Evolutionary conservation across 257 asterid genomes (phyloP).

Genomic region (Oldenlandia corymbosa): DNA sequence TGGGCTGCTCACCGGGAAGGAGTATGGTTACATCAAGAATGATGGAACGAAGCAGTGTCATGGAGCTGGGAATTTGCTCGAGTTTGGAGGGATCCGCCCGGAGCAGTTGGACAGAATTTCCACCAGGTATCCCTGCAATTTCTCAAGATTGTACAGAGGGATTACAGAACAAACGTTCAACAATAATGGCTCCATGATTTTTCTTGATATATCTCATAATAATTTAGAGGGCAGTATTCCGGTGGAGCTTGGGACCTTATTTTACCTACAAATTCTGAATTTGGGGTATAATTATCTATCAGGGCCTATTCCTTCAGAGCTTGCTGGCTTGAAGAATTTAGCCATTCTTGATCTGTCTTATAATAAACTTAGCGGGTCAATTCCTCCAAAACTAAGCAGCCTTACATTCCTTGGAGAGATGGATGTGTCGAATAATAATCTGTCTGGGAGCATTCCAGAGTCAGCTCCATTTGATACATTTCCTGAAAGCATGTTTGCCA

Average conservation of each 20-base stretch:
- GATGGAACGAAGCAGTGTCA: slow-evolving; percentile 81
- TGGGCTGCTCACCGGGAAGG: slow-evolving; percentile 57
- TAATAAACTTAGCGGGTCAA: slow-evolving; percentile 59
- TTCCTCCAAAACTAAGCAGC: slow-evolving; percentile 61
- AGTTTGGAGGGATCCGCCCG: slow-evolving; percentile 81
- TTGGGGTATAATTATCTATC: slow-evolving; percentile 80
- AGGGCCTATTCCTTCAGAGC: slow-evolving; percentile 73
- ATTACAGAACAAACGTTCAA: slow-evolving; percentile 68
- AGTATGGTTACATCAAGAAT: slow-evolving; percentile 61
- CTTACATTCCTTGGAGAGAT: slow-evolving; percentile 66
- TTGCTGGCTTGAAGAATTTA: slow-evolving; percentile 58
- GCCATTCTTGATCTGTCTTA: slow-evolving; percentile 84
- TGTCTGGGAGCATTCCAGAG: slow-evolving; percentile 73
- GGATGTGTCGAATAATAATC: slow-evolving; percentile 70
- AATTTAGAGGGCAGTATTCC: slow-evolving; percentile 72
- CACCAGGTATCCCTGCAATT: slow-evolving; percentile 70
- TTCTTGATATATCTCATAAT: slow-evolving; percentile 82
- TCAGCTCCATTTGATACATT: slow-evolving; percentile 79
- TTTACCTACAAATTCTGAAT: slow-evolving; percentile 58
- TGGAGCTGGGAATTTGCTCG: slow-evolving; percentile 92
- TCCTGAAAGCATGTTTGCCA: slow-evolving; percentile 52
- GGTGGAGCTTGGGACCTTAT: slow-evolving; percentile 73
- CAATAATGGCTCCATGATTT: slow-evolving; percentile 89
- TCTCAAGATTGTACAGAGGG: slow-evolving; percentile 68
- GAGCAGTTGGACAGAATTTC: slow-evolving; percentile 61